A percentile compares a stretch with the other conserved stretches of the same genome.
Evolutionary conservation across 805 yeast species (phyloP).

Genomic region (Kluyveromyces lactis): DNA sequence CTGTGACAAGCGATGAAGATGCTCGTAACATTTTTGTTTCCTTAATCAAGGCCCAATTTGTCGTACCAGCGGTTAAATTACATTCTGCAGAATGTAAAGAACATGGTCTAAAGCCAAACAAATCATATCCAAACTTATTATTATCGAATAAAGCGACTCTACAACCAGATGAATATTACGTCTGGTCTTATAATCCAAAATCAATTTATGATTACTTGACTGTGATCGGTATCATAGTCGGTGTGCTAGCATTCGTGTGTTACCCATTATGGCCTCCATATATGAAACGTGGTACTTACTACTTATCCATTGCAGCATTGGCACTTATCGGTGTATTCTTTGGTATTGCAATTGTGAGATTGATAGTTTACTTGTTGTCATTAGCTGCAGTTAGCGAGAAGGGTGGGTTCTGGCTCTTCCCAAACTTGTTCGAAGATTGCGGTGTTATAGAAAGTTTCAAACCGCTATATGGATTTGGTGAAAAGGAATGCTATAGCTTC

Average conservation of each 20-base stretch:
- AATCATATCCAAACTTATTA: constrained; percentile 52
- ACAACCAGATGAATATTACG: constrained; percentile 61
- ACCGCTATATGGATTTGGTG: constrained; percentile 85
- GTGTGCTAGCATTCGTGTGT: constrained; percentile 56
- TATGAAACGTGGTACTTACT: constrained; percentile 89
- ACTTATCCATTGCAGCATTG: constrained; percentile 66
- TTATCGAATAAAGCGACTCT: constrained; percentile 50
- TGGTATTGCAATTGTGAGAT: constrained; percentile 67
- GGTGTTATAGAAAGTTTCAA: constrained; percentile 87
- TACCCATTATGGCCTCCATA: constrained; percentile 94
- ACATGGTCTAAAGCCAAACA: constrained; percentile 54
- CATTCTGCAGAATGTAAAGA: constrained; percentile 59
- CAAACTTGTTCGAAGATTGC: constrained; percentile 91
- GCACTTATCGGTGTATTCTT: constrained; percentile 71
- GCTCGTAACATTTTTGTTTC: constrained; percentile 57
- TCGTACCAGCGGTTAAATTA: constrained; percentile 69
- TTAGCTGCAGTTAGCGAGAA: constrained; percentile 31
- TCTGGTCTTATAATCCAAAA: constrained; percentile 75
- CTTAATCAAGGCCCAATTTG: constrained; percentile 64
- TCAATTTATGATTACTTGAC: constrained; percentile 36
- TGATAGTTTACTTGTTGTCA: constrained; percentile 50
- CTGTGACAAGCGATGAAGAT: constrained; percentile 40
- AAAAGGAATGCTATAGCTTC: constrained; percentile 27
- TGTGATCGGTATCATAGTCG: constrained; percentile 41
- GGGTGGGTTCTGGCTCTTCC: constrained; percentile 92